phyloP scores from a whole-genome alignment of 2,329 filamentous ascomycete genomes.

The Talaromyces atroroseus region DNA sequence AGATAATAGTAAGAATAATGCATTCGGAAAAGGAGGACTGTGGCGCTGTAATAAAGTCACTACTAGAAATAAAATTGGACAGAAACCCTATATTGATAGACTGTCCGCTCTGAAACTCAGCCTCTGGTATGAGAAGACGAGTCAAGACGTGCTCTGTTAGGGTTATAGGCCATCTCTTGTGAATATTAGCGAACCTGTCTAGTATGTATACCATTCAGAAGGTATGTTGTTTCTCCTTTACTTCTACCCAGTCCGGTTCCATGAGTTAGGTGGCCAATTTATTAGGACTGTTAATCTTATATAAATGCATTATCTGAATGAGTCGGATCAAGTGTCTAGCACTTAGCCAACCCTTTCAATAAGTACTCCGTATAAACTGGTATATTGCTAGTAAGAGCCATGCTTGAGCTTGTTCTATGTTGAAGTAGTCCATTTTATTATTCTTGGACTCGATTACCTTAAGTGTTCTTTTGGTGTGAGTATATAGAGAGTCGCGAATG shows the following conservation, averaged over 20 bases:
- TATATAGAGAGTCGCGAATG: constrained; percentile 83
- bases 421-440: constrained; percentile 83
- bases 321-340: constrained; percentile 75
- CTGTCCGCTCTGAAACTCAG: constrained; percentile 31
- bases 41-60: constrained; percentile 12
- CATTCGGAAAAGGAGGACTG: constrained; percentile 29
- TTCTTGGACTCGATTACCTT: constrained; percentile 87
- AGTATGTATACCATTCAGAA: constrained; percentile 94
- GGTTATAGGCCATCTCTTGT: constrained; percentile 94
- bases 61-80: constrained; percentile 22
- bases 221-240: constrained; percentile 81
- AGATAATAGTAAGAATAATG: constrained; percentile 27
- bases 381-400: constrained; percentile 78
- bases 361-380: constrained; percentile 97
- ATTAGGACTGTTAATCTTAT: constrained; percentile 74
- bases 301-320: constrained; percentile 85
- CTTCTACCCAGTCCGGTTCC: constrained; percentile 86
- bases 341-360: constrained; percentile 91
- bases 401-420: constrained; percentile 76
- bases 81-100: constrained; percentile 25
- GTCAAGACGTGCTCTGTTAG: constrained; percentile 46
- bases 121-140: constrained; percentile 31
- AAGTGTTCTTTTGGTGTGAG: constrained; percentile 80
- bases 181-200: constrained; percentile 90
- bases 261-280: constrained; percentile 91